Conservation (phyloP, 345 rosid genomes). For the Citrus unshiu region DNA sequence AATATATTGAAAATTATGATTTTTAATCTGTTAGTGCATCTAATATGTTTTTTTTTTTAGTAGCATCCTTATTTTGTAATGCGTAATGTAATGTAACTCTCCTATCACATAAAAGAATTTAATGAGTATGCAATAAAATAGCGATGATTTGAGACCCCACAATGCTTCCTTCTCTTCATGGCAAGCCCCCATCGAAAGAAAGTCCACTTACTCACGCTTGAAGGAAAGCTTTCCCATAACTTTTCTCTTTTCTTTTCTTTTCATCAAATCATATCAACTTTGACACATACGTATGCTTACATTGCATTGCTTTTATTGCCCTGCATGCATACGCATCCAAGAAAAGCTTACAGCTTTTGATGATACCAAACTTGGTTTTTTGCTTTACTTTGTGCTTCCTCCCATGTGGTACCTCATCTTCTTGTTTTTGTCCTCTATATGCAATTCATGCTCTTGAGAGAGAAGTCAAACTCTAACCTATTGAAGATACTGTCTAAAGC, state of each 20-base stretch:
- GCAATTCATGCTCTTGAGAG: conserved; percentile 9
- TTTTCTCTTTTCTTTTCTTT: conserved; percentile 3
- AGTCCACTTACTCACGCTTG: conserved; percentile 39
- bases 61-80: no score
- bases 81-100: background rate
- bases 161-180: conserved; percentile 52
- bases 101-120: background rate
- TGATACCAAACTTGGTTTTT: conserved; percentile 19
- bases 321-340: background rate
- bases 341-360: conserved; percentile 20
- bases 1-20: no score
- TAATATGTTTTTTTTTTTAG: no score
- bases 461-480: conserved; percentile 44
- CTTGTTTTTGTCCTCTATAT: background rate
- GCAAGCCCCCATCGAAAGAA: conserved; percentile 46
- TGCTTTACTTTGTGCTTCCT: conserved; percentile 18
- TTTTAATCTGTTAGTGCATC: no score
- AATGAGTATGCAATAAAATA: conserved; percentile 6
- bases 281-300: no score
- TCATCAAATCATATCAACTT: no score
- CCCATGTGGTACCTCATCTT: conserved; percentile 25
- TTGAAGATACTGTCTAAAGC: conserved; percentile 28
- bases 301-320: no score
- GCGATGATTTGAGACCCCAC: conserved; percentile 18
- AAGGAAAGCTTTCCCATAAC: conserved; percentile 13